Evolutionary conservation across 768 basidiomycete species (phyloP), one percentile per base, ranked within the genome.

Genomic region (Leccinellum luteum): DNA sequence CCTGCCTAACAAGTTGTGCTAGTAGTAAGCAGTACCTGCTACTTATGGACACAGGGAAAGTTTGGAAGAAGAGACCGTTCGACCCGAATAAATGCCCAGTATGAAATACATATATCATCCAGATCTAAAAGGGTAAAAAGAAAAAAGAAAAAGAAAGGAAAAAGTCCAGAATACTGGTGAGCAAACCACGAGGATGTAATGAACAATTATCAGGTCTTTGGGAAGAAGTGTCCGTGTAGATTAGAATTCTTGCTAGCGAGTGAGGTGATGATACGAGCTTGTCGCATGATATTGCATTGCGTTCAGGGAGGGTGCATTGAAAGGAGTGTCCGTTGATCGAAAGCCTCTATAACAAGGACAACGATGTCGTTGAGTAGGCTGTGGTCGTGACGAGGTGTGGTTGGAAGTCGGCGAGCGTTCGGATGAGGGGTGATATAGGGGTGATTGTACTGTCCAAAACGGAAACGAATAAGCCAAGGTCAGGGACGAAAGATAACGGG

Each of bases 221-320:
- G 35, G 30, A 50, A 21, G 21, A 51, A 53, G n/a, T 9, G 44
- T 31, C 51, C 35, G n/a, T 34, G 35, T 14, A 56, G 12, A 66
- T 63, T 45, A 66, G 63, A 10, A 19, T 59, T 52, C 55, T 57
- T 25, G 47, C 49, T 64, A 51, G 55, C 47, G 30, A 34, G 15
- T 52, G 55, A 52, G n/a, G 28, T 52, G 57, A 19, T 28, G n/a
- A 31, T 45, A 25, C 4, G 12, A 41, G 12, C 19, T 43, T 23
- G 60, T 51, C 25, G 55, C 27, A n/a, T 54, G 50, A 14, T 49
- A 47, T 15, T 35, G 48, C 44, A 17, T 43, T 53, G 32, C 38
- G 8, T 14, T 4, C 19, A 28, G 21, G 25, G 49, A 32, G 30
- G 30, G 19, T 56, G 34, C 34, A 31, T 43, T 28, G 25, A 57